Percentiles rank a stretch among this genome's conserved stretches.
These are phyloP conservation scores for Globisporangium ultimum DNA, from an alignment of 352 stramenopile genomes.

Conservation along the genomic window DNA sequence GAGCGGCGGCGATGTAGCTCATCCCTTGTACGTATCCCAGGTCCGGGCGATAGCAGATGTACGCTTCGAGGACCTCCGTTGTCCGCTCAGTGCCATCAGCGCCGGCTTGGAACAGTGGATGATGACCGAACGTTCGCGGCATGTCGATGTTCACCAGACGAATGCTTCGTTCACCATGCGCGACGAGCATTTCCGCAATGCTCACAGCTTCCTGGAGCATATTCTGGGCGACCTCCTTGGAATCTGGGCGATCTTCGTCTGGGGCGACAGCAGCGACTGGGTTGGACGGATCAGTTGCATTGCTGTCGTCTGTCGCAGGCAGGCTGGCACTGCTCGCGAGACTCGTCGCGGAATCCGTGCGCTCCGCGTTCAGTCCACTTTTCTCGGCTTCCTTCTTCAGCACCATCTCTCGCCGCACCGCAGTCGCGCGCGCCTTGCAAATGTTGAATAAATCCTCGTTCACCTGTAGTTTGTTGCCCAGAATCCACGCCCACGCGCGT, in stretches of 20 bases:
- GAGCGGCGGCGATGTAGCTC: slow-evolving; percentile 80
- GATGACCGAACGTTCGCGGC: slow-evolving; percentile 81
- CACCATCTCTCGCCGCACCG: slow-evolving; percentile 72
- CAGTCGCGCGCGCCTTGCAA: slow-evolving; percentile 68
- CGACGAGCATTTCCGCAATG: slow-evolving; percentile 80
- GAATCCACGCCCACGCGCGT: slow-evolving; percentile 72
- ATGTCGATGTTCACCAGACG: slow-evolving; percentile 83
- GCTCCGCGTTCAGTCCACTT: slow-evolving; percentile 1
- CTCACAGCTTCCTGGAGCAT: slow-evolving; percentile 69
- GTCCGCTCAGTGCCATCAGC: slow-evolving; percentile 69
- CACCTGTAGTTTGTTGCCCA: slow-evolving; percentile 82
- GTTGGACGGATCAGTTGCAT: not conserved
- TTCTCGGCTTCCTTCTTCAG: slow-evolving; percentile 57
- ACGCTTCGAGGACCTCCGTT: slow-evolving; percentile 79
- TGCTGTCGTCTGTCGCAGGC: slow-evolving; percentile 13
- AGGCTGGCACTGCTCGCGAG: slow-evolving; percentile 12
- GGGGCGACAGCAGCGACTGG: not conserved
- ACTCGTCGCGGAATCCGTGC: slow-evolving; percentile 9
- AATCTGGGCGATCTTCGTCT: not conserved
- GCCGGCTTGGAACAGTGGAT: slow-evolving; percentile 72
- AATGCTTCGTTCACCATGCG: slow-evolving; percentile 77
- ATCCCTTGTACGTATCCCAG: slow-evolving; percentile 86
- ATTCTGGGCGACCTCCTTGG: slow-evolving; percentile 14
- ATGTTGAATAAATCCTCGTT: slow-evolving; percentile 86
- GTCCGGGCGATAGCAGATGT: slow-evolving; percentile 85